Percentiles rank a stretch among this genome's conserved stretches.
Evolutionary conservation across 139 green algal species (phyloP).

Genomic region (Diplosphaera chodatii): DNA sequence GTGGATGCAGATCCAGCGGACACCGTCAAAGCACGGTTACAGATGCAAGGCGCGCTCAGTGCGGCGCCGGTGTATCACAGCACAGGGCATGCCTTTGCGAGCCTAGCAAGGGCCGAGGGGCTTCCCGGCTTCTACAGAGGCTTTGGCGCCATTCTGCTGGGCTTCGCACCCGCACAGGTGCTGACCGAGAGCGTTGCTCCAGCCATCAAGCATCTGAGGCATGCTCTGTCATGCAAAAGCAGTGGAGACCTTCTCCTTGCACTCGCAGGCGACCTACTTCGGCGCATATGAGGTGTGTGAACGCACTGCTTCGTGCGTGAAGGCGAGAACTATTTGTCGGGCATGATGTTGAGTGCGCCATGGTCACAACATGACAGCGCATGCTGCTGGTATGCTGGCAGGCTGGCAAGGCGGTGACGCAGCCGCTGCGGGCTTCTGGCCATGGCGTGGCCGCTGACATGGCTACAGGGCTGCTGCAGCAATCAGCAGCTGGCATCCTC

Average conservation of each 20-base stretch:
- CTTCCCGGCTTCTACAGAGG: slow-evolving; percentile 59
- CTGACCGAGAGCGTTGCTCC: too few relatives aligned
- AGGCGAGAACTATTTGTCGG: too few relatives aligned
- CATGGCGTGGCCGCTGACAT: not conserved
- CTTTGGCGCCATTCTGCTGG: slow-evolving; percentile 53
- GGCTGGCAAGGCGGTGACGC: not conserved
- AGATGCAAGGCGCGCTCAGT: slow-evolving; percentile 45
- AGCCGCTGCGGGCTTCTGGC: not conserved
- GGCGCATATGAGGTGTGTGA: not conserved
- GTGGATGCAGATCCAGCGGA: slow-evolving; percentile 51
- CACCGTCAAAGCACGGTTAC: slow-evolving; percentile 67
- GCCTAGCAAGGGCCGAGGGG: slow-evolving; percentile 23
- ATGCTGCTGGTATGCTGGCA: too few relatives aligned
- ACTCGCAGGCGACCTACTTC: not conserved
- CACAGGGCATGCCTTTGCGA: not conserved
- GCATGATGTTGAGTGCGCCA: too few relatives aligned
- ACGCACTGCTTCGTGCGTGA: too few relatives aligned
- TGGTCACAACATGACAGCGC: too few relatives aligned
- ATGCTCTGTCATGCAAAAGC: too few relatives aligned
- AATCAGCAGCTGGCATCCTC: slow-evolving; percentile 62
- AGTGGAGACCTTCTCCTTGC: too few relatives aligned
- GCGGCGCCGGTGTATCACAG: not conserved
- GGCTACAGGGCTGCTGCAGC: slow-evolving; percentile 27
- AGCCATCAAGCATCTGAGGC: too few relatives aligned
- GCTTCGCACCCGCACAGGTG: slow-evolving; percentile 53